A percentile compares a stretch with the other conserved stretches of the same genome.
phyloP scores from a whole-genome alignment of 345 rosid genomes.

The Pugionium cornutum region DNA sequence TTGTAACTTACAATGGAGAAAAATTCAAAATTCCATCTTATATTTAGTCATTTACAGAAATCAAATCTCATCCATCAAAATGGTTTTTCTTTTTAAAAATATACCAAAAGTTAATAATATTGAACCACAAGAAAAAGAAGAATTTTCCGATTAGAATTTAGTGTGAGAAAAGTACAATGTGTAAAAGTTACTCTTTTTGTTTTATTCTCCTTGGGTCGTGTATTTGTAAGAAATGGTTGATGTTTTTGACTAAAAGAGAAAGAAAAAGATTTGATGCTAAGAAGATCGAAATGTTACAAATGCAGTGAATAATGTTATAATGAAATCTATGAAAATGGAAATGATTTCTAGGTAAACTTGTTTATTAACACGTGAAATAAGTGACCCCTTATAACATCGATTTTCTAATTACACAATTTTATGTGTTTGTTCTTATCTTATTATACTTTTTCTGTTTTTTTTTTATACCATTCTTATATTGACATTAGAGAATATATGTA shows the following conservation, averaged over 20 bases:
- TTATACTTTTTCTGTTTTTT: too few relatives aligned
- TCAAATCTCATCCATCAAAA: conserved; percentile 16
- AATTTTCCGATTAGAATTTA: neutral
- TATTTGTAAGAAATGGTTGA: neutral
- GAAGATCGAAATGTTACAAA: neutral
- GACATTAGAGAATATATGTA: too few relatives aligned
- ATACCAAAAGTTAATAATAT: neutral
- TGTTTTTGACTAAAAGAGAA: neutral
- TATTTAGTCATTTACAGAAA: conserved; percentile 21
- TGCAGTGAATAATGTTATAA: too few relatives aligned
- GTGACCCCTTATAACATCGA: too few relatives aligned
- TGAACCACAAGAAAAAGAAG: neutral
- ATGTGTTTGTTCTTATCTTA: too few relatives aligned
- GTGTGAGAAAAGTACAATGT: neutral
- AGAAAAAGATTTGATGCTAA: neutral
- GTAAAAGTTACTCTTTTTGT: too few relatives aligned
- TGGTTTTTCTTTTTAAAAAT: neutral
- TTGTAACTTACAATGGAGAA: conserved; percentile 32
- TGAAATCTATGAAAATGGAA: too few relatives aligned
- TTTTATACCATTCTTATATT: too few relatives aligned
- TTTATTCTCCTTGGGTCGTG: too few relatives aligned
- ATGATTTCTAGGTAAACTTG: too few relatives aligned
- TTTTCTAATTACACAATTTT: too few relatives aligned
- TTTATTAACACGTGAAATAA: too few relatives aligned
- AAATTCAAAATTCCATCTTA: conserved; percentile 22